Percentiles rank a stretch among this genome's conserved stretches.
Conservation (phyloP, 2,329 filamentous ascomycete species). For the Cryphonectria radicalis region DNA sequence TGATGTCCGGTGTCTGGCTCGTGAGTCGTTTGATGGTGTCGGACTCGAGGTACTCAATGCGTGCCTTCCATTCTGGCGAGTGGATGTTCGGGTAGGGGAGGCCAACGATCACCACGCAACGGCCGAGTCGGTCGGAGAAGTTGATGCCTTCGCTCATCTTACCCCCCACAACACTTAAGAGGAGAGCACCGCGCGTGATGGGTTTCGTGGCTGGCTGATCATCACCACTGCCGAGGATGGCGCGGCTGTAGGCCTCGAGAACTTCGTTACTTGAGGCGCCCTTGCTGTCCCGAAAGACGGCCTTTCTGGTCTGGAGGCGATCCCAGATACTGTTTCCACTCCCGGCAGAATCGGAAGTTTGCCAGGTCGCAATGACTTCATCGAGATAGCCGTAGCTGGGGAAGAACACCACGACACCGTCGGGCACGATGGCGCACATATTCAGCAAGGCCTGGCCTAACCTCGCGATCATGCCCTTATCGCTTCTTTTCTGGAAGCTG, state of each 20-base stretch:
- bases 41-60: constrained; percentile 82
- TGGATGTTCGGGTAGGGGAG: constrained; percentile 91
- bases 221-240: constrained; percentile 59
- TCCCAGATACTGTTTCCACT: constrained; percentile 58
- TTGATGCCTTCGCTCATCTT: constrained; percentile 98
- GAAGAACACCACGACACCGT: constrained; percentile 93
- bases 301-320: constrained; percentile 61
- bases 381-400: constrained; percentile 92
- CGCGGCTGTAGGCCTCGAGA: constrained; percentile 72
- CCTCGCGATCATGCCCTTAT: constrained; percentile 70
- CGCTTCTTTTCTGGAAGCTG: constrained; percentile 77
- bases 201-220: constrained; percentile 2
- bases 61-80: constrained; percentile 90
- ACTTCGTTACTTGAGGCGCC: constrained; percentile 67
- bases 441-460: constrained; percentile 75
- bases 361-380: constrained; percentile 69
- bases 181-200: constrained; percentile 66
- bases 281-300: constrained; percentile 63
- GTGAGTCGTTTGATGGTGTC: constrained; percentile 49
- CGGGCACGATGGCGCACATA: constrained; percentile 74
- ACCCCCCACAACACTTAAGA: constrained; percentile 90
- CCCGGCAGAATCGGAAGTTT: constrained; percentile 38
- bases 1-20: not conserved
- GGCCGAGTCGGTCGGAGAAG: constrained; percentile 87
- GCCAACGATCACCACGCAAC: constrained; percentile 89